These are phyloP conservation scores for Lepidium didymum DNA, from an alignment of 345 rosid genomes.

Conservation along the genomic window DNA sequence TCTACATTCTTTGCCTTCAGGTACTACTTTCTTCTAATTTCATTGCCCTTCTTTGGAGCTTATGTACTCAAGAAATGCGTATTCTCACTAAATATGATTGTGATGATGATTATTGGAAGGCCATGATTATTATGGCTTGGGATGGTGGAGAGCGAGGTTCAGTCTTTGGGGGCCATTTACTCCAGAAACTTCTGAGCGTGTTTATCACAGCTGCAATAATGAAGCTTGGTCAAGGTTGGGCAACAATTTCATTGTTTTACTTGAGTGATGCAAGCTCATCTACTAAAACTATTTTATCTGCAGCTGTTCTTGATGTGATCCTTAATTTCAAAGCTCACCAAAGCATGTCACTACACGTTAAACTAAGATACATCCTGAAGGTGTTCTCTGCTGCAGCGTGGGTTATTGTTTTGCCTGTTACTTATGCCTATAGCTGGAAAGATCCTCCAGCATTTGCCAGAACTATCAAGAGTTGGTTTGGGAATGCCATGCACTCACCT, in stretches of 20 bases:
- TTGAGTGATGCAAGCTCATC: neutral
- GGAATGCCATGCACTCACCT: conserved; percentile 59
- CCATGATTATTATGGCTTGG: conserved; percentile 96
- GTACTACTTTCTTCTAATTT: conserved; percentile 27
- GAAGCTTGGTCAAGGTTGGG: conserved; percentile 95
- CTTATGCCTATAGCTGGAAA: conserved; percentile 88
- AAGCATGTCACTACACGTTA: conserved; percentile 88
- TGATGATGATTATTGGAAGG: conserved; percentile 43
- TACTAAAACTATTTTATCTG: conserved; percentile 15
- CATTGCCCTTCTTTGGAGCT: neutral
- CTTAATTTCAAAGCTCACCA: conserved; percentile 83
- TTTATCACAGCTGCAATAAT: conserved; percentile 95
- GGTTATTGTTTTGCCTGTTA: conserved; percentile 86
- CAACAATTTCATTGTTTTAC: neutral
- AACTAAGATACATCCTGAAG: conserved; percentile 91
- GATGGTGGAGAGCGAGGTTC: conserved; percentile 59
- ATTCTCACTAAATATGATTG: conserved; percentile 6
- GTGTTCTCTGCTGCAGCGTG: conserved; percentile 91
- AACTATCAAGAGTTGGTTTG: conserved; percentile 95
- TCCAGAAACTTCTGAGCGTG: conserved; percentile 82
- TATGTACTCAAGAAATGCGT: neutral
- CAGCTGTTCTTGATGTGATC: conserved; percentile 93
- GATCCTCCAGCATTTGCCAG: conserved; percentile 87
- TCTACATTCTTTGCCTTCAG: conserved; percentile 86
- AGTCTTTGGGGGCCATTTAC: conserved; percentile 46